These are phyloP conservation scores for Zanthoxylum bungeanum DNA, from an alignment of 345 rosid species.

Conservation along the genomic window DNA sequence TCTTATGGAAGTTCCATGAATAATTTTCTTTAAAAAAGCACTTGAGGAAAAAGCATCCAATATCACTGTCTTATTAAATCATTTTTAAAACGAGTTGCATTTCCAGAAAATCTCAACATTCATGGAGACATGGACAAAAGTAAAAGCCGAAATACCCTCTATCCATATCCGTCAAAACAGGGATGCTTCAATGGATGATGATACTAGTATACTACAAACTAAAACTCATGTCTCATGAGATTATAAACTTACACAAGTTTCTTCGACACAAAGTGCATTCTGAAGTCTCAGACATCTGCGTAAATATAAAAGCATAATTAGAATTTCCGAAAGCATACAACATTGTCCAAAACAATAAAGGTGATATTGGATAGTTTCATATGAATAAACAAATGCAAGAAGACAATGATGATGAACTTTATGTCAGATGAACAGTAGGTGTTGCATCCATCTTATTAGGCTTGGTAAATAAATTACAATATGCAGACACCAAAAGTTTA, in stretches of 20 bases:
- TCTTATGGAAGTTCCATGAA: background rate
- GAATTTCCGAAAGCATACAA: background rate
- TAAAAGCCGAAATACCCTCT: background rate
- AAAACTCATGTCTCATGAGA: background rate
- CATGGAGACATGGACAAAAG: background rate
- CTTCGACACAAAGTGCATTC: constrained; percentile 65
- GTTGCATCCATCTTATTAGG: background rate
- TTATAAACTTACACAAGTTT: constrained; percentile 64
- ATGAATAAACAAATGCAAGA: constrained; percentile 2
- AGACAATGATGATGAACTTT: background rate
- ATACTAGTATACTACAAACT: background rate
- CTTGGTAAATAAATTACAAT: background rate
- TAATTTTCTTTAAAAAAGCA: background rate
- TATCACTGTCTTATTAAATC: background rate
- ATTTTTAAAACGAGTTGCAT: background rate
- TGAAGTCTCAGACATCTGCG: constrained; percentile 82
- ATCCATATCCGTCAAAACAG: constrained; percentile 6
- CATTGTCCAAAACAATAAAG: background rate
- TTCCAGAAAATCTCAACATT: background rate
- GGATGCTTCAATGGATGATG: background rate
- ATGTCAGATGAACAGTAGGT: background rate
- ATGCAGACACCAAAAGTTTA: constrained; percentile 2
- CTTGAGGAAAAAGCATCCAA: background rate
- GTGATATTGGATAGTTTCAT: background rate
- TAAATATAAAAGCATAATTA: constrained; percentile 16